Percentiles rank a stretch among this genome's conserved stretches.
These are phyloP conservation scores for Rhizoclosmatium globosum DNA, from an alignment of 192 early-diverging fungal genomes.

Conservation along the genomic window DNA sequence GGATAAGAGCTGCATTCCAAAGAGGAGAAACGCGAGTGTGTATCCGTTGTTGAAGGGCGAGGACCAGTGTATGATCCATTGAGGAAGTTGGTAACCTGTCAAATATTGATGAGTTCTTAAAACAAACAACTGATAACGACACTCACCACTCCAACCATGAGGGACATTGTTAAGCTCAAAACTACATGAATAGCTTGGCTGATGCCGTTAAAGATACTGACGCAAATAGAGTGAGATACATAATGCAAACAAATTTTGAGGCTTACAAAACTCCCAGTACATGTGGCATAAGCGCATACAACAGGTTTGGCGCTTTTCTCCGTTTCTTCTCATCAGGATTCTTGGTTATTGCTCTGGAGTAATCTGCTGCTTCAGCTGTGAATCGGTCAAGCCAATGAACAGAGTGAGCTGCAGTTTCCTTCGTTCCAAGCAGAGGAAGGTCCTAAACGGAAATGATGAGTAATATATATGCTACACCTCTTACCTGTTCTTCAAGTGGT, in stretches of 20 bases:
- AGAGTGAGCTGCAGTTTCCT: not conserved
- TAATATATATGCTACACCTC: too few relatives aligned
- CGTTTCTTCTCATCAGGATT: not conserved
- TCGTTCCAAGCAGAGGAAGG: conserved; percentile 1
- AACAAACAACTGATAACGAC: too few relatives aligned
- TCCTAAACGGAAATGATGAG: too few relatives aligned
- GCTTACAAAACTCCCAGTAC: conserved; percentile 3
- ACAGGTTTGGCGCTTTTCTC: not conserved
- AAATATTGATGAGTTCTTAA: too few relatives aligned
- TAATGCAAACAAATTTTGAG: not conserved
- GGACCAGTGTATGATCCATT: too few relatives aligned
- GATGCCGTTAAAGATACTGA: conserved; percentile 4
- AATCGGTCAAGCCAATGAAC: not conserved
- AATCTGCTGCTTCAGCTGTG: too few relatives aligned
- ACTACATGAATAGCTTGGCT: not conserved
- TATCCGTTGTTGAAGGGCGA: too few relatives aligned
- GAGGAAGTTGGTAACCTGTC: too few relatives aligned
- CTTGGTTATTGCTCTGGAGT: not conserved
- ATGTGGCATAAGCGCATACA: not conserved
- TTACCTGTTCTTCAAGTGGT: too few relatives aligned
- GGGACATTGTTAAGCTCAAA: not conserved
- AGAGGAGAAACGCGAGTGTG: conserved; percentile 23
- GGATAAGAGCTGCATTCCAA: conserved; percentile 18
- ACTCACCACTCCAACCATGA: conserved; percentile 17
- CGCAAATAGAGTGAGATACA: too few relatives aligned